phyloP scores from a whole-genome alignment of 2,329 filamentous ascomycete genomes.

The Aspergillus neotritici region DNA sequence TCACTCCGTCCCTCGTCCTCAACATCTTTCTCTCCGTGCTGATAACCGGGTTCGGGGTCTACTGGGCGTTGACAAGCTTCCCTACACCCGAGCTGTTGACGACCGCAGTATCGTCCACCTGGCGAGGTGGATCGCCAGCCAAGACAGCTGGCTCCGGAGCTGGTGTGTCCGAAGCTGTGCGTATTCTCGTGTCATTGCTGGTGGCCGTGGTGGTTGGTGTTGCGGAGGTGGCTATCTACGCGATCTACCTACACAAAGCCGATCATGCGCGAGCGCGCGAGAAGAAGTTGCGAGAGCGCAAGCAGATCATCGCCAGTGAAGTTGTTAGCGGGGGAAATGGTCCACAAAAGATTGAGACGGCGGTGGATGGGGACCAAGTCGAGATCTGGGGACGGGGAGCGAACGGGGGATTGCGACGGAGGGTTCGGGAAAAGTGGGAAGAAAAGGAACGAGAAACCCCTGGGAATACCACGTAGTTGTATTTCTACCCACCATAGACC shows the following conservation, averaged over 20 bases:
- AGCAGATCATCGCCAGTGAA: slow-evolving; percentile 27
- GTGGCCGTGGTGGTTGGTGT: slow-evolving; percentile 41
- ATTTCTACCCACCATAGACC: no score
- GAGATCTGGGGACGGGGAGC: slow-evolving; percentile 39
- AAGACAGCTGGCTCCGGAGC: slow-evolving; percentile 4
- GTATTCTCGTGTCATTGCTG: slow-evolving; percentile 38
- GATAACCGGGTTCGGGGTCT: slow-evolving; percentile 51
- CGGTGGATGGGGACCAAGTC: slow-evolving; percentile 20
- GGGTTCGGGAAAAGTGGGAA: slow-evolving; percentile 37
- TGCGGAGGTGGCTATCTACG: slow-evolving; percentile 45
- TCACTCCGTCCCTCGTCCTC: slow-evolving; percentile 60
- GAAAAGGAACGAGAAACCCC: slow-evolving; percentile 12
- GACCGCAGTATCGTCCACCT: slow-evolving; percentile 12
- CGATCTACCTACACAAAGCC: slow-evolving; percentile 42
- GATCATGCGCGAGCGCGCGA: slow-evolving; percentile 35
- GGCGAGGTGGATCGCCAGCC: slow-evolving; percentile 1
- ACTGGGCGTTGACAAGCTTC: slow-evolving; percentile 38
- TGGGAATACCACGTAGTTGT: no score
- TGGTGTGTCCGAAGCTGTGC: slow-evolving; percentile 28
- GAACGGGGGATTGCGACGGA: slow-evolving; percentile 37
- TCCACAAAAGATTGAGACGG: not conserved
- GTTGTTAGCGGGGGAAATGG: slow-evolving; percentile 7
- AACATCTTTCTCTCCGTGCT: slow-evolving; percentile 86
- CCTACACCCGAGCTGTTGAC: slow-evolving; percentile 29
- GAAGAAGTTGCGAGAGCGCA: slow-evolving; percentile 35